Conservation (phyloP, 306 rosid species). For the Albizia julibrissin region DNA sequence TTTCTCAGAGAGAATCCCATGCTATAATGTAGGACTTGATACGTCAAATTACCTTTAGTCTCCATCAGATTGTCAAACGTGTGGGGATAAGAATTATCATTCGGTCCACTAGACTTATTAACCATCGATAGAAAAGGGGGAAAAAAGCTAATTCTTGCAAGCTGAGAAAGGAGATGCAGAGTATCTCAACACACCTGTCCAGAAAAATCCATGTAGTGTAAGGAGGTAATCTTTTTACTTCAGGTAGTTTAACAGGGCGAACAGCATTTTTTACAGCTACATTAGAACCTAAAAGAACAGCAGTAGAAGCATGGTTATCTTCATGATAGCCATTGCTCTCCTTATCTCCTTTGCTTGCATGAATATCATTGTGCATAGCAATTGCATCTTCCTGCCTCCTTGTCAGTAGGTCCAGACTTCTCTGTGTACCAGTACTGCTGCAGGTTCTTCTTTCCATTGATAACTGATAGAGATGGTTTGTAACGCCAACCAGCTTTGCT, state of each 20-base stretch:
- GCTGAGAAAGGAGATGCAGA: conserved; percentile 26
- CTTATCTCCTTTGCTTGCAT: conserved; percentile 56
- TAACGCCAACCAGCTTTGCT: conserved; percentile 64
- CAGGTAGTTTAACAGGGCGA: conserved; percentile 87
- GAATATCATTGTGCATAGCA: conserved; percentile 80
- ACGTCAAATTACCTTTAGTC: not conserved
- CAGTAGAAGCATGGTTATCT: conserved; percentile 74
- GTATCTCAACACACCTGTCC: conserved; percentile 69
- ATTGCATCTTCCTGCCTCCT: conserved; percentile 87
- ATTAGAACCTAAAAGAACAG: conserved; percentile 94
- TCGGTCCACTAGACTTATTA: conserved; percentile 1
- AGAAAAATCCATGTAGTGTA: conserved; percentile 98
- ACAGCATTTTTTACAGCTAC: conserved; percentile 90
- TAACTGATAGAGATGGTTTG: conserved; percentile 55
- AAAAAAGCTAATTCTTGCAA: not conserved
- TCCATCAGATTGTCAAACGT: not conserved
- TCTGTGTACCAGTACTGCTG: conserved; percentile 35
- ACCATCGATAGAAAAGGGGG: not conserved
- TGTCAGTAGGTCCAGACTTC: conserved; percentile 61
- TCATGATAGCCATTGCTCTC: conserved; percentile 68
- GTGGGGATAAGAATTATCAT: conserved; percentile 1
- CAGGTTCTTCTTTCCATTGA: conserved; percentile 60
- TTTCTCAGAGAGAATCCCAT: not conserved
- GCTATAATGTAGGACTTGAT: not conserved
- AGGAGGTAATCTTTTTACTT: conserved; percentile 84